Evolutionary conservation across 345 rosid genomes (phyloP).

Genomic region (Litchi chinensis): DNA sequence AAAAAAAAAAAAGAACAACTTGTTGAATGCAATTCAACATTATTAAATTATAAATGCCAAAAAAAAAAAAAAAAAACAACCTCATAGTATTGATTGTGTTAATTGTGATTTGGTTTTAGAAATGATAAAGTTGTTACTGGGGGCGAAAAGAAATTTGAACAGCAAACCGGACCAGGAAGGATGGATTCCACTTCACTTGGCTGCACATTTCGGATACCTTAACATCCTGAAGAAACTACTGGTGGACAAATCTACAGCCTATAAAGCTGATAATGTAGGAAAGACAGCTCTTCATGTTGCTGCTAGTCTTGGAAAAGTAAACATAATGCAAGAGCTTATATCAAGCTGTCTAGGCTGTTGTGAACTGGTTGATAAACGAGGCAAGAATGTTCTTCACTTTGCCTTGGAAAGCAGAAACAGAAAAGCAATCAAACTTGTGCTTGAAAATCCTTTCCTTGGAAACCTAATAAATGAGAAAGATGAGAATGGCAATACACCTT

Average conservation of each 20-base stretch:
- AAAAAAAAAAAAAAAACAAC: no score
- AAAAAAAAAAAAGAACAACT: no score
- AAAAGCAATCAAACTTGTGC: neutral
- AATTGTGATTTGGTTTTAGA: neutral
- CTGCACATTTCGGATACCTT: neutral
- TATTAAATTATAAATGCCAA: no score
- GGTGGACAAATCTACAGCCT: slow-evolving; percentile 7
- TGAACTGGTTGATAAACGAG: slow-evolving; percentile 19
- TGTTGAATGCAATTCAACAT: no score
- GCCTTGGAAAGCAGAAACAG: neutral
- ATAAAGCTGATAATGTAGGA: neutral
- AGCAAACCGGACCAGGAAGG: neutral
- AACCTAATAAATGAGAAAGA: slow-evolving; percentile 17
- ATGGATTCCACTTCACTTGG: neutral
- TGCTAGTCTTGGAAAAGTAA: neutral
- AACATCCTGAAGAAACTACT: neutral
- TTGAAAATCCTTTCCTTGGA: neutral
- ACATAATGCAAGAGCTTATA: neutral
- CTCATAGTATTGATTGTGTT: no score
- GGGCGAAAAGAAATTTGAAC: no score
- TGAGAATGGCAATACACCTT: neutral
- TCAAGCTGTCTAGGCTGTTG: neutral
- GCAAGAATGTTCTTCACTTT: slow-evolving; percentile 24
- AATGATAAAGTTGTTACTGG: neutral
- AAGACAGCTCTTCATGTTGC: slow-evolving; percentile 29